These are phyloP conservation scores for Peniophora sp. DNA, from an alignment of 1,284 basidiomycete genomes.

Conservation along the genomic window DNA sequence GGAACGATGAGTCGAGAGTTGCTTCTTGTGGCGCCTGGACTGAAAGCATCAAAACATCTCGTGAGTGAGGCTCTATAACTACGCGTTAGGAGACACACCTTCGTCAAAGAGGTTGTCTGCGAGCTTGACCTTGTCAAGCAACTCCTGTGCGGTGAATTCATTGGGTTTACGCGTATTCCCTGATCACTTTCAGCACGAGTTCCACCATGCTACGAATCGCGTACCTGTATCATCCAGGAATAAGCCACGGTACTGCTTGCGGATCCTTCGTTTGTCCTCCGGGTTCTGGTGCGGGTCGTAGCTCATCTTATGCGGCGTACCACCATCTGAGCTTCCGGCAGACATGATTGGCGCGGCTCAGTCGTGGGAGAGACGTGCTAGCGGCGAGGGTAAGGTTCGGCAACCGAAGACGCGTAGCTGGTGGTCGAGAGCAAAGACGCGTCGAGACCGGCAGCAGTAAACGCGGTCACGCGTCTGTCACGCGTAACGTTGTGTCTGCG, in stretches of 20 bases:
- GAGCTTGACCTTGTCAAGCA: slow-evolving; percentile 43
- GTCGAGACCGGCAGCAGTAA: too few species aligned
- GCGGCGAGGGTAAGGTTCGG: too few species aligned
- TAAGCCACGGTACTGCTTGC: slow-evolving; percentile 64
- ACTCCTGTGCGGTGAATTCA: slow-evolving; percentile 47
- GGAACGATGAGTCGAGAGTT: slow-evolving; percentile 69
- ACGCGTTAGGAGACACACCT: slow-evolving; percentile 30
- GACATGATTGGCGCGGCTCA: too few species aligned
- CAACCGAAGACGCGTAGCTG: too few species aligned
- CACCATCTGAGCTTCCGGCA: background rate
- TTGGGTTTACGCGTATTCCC: slow-evolving; percentile 32
- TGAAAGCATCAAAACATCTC: slow-evolving; percentile 18
- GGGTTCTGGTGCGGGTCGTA: slow-evolving; percentile 79
- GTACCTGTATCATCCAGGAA: slow-evolving; percentile 56
- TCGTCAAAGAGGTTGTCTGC: slow-evolving; percentile 55
- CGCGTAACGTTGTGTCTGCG: too few species aligned
- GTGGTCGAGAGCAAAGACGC: too few species aligned
- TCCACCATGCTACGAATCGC: slow-evolving; percentile 3
- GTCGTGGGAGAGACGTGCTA: too few species aligned
- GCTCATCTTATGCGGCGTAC: slow-evolving; percentile 15
- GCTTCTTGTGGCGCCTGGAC: slow-evolving; percentile 77
- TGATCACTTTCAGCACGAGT: background rate
- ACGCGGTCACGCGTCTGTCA: too few species aligned
- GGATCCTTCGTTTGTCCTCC: slow-evolving; percentile 62
- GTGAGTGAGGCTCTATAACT: slow-evolving; percentile 4